A percentile compares a stretch with the other conserved stretches of the same genome.
These are phyloP conservation scores for Xylariaceae sp. DNA, from an alignment of 2,329 filamentous ascomycete genomes.

Conservation along the genomic window DNA sequence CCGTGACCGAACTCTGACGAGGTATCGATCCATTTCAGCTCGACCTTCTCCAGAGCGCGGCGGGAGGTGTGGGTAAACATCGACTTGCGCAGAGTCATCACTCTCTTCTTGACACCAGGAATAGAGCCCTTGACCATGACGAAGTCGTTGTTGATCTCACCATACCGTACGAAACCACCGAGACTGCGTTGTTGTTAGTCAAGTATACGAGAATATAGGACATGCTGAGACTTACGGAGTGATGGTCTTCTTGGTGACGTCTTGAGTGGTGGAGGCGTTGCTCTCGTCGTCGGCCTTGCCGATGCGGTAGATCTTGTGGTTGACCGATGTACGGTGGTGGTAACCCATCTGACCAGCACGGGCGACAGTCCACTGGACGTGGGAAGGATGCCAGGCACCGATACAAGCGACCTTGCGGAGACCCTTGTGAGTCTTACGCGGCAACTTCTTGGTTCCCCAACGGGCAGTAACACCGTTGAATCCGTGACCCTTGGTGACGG, in stretches of 20 bases:
- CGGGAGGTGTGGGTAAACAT: constrained; percentile 97
- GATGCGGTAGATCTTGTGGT: constrained; percentile 99
- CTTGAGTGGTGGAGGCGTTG: constrained; percentile 91
- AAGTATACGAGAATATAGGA: constrained; percentile 5
- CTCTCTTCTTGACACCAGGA: constrained; percentile 98
- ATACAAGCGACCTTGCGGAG: constrained; percentile 99
- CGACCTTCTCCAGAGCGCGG: constrained; percentile 96
- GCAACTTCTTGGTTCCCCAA: constrained; percentile 99
- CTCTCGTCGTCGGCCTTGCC: constrained; percentile 87
- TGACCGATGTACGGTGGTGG: constrained; percentile 99
- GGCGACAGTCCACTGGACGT: constrained; percentile 99
- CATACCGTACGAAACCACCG: constrained; percentile 99
- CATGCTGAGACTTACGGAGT: constrained; percentile 77
- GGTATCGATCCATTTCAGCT: constrained; percentile 99
- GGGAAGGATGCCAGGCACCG: constrained; percentile 99
- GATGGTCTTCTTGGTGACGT: constrained; percentile 99
- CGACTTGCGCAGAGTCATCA: constrained; percentile 98
- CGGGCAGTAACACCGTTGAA: constrained; percentile 95
- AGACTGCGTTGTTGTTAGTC: constrained; percentile 56
- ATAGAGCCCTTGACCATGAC: constrained; percentile 96
- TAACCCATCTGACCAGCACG: constrained; percentile 99
- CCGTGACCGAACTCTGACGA: constrained; percentile 99
- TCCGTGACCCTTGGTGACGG: constrained; percentile 99
- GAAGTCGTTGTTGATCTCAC: constrained; percentile 99
- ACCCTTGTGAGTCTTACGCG: constrained; percentile 99